phyloP scores from a whole-genome alignment of 176 grass and related monocot species.

The Aegilops speltoides region DNA sequence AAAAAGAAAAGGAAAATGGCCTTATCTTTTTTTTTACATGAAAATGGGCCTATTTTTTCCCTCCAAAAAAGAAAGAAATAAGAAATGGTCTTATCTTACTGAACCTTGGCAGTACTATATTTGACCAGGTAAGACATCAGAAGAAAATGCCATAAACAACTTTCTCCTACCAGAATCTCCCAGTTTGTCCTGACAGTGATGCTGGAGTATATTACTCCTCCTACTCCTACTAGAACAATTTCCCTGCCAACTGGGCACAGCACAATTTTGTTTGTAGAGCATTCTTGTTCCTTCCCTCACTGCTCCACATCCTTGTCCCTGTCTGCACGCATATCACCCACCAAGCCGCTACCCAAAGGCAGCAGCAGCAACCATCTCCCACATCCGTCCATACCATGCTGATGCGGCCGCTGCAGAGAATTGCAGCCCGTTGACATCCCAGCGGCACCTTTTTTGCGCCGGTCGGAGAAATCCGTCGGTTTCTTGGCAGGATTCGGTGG shows the following conservation, averaged over 20 bases:
- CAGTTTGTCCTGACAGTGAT: neutral
- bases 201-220: neutral
- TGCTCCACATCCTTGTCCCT: neutral
- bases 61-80: too few relatives aligned
- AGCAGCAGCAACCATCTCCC: neutral
- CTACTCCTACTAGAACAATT: neutral
- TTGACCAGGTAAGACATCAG: neutral
- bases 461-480: neutral
- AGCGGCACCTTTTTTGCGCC: too few relatives aligned
- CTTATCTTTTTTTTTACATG: too few relatives aligned
- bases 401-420: neutral
- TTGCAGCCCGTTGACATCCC: neutral
- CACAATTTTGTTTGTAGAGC: neutral
- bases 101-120: neutral
- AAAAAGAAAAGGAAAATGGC: too few relatives aligned
- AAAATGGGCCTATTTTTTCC: too few relatives aligned
- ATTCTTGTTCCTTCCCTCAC: neutral
- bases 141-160: neutral
- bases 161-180: neutral
- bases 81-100: too few relatives aligned
- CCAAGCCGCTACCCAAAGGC: neutral
- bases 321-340: neutral
- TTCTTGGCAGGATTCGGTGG: neutral
- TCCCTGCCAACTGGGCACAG: neutral
- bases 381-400: slow-evolving; percentile 12